phyloP scores from a whole-genome alignment of 805 yeast species.

The Candida andamanensis region DNA sequence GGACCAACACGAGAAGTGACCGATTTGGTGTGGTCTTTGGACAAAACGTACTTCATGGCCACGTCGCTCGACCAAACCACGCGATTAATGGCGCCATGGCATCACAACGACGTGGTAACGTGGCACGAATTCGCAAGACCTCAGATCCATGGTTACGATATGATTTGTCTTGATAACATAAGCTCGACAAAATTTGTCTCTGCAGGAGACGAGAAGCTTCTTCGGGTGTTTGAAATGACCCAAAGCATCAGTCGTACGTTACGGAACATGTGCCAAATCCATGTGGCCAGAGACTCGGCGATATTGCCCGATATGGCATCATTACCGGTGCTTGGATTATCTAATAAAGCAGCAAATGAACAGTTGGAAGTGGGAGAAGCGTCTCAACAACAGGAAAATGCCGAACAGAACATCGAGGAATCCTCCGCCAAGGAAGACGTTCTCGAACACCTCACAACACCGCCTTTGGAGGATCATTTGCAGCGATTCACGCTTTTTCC shows the following conservation, averaged over 20 bases:
- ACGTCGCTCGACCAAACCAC: constrained; percentile 95
- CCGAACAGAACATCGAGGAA: constrained; percentile 21
- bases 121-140: constrained; percentile 97
- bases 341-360: constrained; percentile 75
- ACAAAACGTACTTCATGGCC: constrained; percentile 62
- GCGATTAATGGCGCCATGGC: constrained; percentile 70
- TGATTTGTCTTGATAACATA: constrained; percentile 72
- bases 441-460: constrained; percentile 42
- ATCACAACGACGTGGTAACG: constrained; percentile 16
- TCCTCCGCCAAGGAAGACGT: constrained; percentile 42
- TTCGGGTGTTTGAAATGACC: constrained; percentile 88
- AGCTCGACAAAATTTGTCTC: constrained; percentile 66
- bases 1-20: constrained; percentile 76
- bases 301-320: constrained; percentile 85
- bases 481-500: constrained; percentile 95
- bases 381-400: constrained; percentile 36
- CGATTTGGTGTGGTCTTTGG: constrained; percentile 69
- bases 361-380: constrained; percentile 38
- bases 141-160: constrained; percentile 96
- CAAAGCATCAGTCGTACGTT: constrained; percentile 65
- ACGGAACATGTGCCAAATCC: constrained; percentile 46
- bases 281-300: constrained; percentile 16
- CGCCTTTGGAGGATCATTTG: constrained; percentile 87
- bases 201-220: constrained; percentile 92
- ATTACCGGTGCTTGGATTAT: constrained; percentile 87